Conservation (phyloP, 345 rosid genomes). For the Eucalyptus erythrocorys region DNA sequence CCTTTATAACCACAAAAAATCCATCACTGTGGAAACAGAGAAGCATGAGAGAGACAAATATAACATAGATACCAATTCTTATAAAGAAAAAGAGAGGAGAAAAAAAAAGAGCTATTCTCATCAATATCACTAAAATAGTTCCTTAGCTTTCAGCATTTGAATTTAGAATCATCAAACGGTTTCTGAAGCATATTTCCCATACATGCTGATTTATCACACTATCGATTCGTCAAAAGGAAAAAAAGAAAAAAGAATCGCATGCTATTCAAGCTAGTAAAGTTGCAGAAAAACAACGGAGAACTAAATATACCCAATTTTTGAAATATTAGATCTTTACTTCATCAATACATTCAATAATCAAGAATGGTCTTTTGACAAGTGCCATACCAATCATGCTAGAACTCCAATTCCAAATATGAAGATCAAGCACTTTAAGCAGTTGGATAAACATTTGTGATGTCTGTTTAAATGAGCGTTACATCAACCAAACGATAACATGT, state of each 20-base stretch:
- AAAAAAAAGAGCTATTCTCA: neutral
- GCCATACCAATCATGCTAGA: neutral
- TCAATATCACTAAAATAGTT: neutral
- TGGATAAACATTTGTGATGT: neutral
- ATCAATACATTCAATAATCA: neutral
- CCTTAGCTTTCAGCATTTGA: neutral
- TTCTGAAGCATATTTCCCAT: neutral
- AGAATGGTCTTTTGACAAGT: neutral
- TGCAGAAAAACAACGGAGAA: neutral
- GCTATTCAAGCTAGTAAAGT: neutral
- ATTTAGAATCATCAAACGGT: neutral
- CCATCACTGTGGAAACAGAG: conserved; percentile 39
- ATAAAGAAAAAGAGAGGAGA: neutral
- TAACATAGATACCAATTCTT: neutral
- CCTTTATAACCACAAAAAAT: conserved; percentile 75
- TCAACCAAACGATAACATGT: neutral
- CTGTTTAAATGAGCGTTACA: neutral
- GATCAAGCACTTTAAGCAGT: neutral
- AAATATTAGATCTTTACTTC: neutral
- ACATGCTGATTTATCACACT: neutral
- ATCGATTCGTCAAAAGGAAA: neutral
- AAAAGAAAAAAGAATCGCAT: neutral
- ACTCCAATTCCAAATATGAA: neutral
- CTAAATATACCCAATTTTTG: neutral
- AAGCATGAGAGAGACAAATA: neutral